phyloP scores from a whole-genome alignment of 257 asterid genomes.

The Sherardia arvensis region DNA sequence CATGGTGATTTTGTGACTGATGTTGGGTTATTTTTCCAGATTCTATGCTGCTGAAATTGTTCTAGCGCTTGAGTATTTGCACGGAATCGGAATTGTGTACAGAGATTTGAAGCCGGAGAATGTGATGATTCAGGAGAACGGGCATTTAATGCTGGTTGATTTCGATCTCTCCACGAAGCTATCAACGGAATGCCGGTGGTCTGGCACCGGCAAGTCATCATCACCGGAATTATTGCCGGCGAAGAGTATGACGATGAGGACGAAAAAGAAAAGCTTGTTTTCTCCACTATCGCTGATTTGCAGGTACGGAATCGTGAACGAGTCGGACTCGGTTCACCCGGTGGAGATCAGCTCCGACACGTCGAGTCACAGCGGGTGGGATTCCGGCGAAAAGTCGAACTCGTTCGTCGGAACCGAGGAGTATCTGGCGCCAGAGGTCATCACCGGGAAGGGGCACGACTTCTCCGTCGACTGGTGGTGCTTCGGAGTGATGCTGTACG shows the following conservation, averaged over 20 bases:
- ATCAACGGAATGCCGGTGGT: constrained; percentile 23
- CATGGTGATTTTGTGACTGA: not conserved
- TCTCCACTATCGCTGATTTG: constrained; percentile 22
- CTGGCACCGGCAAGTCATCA: not conserved
- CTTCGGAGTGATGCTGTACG: constrained; percentile 68
- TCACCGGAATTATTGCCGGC: constrained; percentile 13
- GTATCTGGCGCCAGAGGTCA: constrained; percentile 86
- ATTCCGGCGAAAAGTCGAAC: constrained; percentile 54
- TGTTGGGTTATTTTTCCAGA: constrained; percentile 20
- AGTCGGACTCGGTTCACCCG: constrained; percentile 33
- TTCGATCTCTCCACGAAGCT: constrained; percentile 87
- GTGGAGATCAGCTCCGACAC: constrained; percentile 25
- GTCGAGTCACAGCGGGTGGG: constrained; percentile 25
- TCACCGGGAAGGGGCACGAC: constrained; percentile 77
- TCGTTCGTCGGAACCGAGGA: constrained; percentile 98
- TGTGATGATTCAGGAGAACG: constrained; percentile 82
- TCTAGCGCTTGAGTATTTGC: constrained; percentile 74
- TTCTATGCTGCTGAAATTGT: constrained; percentile 92
- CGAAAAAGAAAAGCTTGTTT: constrained; percentile 22
- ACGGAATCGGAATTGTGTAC: constrained; percentile 68
- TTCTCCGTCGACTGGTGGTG: constrained; percentile 99
- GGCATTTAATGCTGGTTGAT: constrained; percentile 84
- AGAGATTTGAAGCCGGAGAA: constrained; percentile 95
- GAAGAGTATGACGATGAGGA: not conserved
- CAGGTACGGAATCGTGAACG: constrained; percentile 31